Evolutionary conservation across 495 filamentous ascomycete species (phyloP).

Genomic region (Annulohypoxylon bovei): DNA sequence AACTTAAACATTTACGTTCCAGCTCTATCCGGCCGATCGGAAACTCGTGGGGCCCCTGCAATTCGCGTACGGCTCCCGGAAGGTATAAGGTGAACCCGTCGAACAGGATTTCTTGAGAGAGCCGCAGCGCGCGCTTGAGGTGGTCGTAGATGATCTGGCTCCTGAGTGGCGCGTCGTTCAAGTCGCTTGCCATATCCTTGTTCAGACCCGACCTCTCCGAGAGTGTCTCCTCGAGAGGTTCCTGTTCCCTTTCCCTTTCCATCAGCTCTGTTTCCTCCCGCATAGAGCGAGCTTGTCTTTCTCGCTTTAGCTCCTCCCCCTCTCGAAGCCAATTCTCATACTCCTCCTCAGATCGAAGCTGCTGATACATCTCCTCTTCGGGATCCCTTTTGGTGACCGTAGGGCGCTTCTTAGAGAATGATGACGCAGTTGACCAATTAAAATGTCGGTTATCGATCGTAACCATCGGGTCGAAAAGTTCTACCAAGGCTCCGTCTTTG

Average conservation of each 20-base stretch:
- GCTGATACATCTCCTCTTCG: no score
- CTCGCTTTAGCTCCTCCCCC: no score
- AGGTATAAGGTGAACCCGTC: background rate
- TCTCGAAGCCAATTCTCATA: no score
- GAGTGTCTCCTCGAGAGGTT: background rate
- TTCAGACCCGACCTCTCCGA: background rate
- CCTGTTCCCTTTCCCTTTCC: background rate
- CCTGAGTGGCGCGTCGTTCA: background rate
- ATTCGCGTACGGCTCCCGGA: background rate
- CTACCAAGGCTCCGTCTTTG: background rate
- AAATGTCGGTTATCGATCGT: background rate
- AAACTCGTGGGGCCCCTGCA: conserved; percentile 3
- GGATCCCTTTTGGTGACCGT: no score
- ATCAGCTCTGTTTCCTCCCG: background rate
- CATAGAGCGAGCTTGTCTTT: background rate
- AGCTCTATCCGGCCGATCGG: conserved; percentile 3
- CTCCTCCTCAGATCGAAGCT: no score
- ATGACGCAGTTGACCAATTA: background rate
- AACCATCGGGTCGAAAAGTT: no score
- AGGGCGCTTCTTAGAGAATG: background rate
- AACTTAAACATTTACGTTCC: background rate
- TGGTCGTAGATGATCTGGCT: background rate
- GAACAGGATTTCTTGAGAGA: conserved; percentile 14
- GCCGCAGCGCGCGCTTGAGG: background rate
- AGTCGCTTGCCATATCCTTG: background rate